A percentile compares a stretch with the other conserved stretches of the same genome.
phyloP scores from a whole-genome alignment of 2,329 filamentous ascomycete genomes.

The Calcarisporium arbuscula region DNA sequence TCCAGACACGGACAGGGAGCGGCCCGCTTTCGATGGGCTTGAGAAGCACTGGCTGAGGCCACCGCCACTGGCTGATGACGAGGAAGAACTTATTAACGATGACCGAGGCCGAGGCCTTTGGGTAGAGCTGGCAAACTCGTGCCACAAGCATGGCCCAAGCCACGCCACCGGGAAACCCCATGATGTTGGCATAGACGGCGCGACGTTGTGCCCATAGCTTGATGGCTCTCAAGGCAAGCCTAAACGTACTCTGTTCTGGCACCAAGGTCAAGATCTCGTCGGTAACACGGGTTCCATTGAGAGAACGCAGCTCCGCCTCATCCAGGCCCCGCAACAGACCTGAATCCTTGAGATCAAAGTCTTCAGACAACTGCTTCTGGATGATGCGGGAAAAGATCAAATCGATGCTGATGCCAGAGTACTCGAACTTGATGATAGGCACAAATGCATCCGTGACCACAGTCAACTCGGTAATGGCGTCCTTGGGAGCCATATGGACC shows the following conservation, averaged over 20 bases:
- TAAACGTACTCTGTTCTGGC: conserved; percentile 84
- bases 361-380: conserved; percentile 61
- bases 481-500: conserved; percentile 65
- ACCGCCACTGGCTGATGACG: conserved; percentile 85
- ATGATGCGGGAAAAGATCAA: conserved; percentile 78
- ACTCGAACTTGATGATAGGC: conserved; percentile 95
- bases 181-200: conserved; percentile 91
- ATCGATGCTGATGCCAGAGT: conserved; percentile 88
- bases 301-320: conserved; percentile 76
- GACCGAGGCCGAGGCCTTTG: conserved; percentile 80
- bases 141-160: conserved; percentile 98
- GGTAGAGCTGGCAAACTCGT: conserved; percentile 91
- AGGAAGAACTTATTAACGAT: conserved; percentile 93
- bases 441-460: conserved; percentile 87
- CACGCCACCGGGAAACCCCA: conserved; percentile 93
- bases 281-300: conserved; percentile 92
- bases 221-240: conserved; percentile 80
- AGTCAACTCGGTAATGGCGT: conserved; percentile 78
- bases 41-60: conserved; percentile 88
- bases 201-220: conserved; percentile 94
- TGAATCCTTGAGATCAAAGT: conserved; percentile 71
- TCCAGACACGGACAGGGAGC: conserved; percentile 84
- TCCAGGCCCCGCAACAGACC: conserved; percentile 79
- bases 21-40: conserved; percentile 81
- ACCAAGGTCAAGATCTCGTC: conserved; percentile 87